These are phyloP conservation scores for Boletus reticuloceps DNA, from an alignment of 768 basidiomycete genomes.

Conservation along the genomic window DNA sequence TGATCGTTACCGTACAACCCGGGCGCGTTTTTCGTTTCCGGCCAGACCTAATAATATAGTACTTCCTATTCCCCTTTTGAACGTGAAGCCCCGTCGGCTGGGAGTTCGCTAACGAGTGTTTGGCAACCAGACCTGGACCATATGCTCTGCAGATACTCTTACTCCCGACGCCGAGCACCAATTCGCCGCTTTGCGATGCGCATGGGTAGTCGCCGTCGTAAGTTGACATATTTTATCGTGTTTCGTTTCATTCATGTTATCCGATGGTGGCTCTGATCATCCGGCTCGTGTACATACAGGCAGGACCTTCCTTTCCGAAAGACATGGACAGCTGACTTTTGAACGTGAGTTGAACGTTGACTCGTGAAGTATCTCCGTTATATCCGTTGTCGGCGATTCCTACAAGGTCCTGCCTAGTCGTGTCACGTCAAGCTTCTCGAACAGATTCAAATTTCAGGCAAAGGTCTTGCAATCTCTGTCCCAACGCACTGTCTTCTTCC, in stretches of 20 bases:
- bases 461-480: neutral
- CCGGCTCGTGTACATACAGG: neutral
- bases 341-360: neutral
- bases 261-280: neutral
- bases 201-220: no score
- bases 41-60: neutral
- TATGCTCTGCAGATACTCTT: neutral
- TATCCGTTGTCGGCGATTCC: no score
- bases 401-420: neutral
- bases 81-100: neutral
- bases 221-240: no score
- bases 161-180: neutral
- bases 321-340: neutral
- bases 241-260: neutral
- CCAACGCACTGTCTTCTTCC: neutral
- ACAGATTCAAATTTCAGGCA: no score
- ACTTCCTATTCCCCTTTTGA: constrained; percentile 4
- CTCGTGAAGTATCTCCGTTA: neutral
- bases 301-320: neutral
- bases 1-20: neutral
- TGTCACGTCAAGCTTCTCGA: neutral
- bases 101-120: neutral
- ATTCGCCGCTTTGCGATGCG: neutral
- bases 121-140: neutral
- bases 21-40: neutral